A percentile compares a stretch with the other conserved stretches of the same genome.
Evolutionary conservation across 2,329 filamentous ascomycete genomes (phyloP).

Genomic region (Fusarium chuoi): DNA sequence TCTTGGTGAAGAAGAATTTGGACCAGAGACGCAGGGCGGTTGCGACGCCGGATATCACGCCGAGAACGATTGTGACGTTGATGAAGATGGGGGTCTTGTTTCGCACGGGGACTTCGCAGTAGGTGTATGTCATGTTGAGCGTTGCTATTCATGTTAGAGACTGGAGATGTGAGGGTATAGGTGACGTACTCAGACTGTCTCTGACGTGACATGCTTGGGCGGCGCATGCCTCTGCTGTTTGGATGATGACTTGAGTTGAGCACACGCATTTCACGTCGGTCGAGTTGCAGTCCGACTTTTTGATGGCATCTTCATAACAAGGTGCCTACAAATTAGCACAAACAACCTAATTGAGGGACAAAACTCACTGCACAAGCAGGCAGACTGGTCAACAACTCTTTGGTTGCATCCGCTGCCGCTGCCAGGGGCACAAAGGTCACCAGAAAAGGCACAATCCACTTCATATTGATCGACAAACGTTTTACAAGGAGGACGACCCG

Average conservation of each 20-base stretch:
- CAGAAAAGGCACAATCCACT: slow-evolving; percentile 38
- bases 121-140: slow-evolving; percentile 26
- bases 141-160: background rate
- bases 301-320: slow-evolving; percentile 12
- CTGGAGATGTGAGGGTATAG: accelerated
- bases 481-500: slow-evolving; percentile 10
- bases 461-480: slow-evolving; percentile 35
- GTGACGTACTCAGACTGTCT: slow-evolving; percentile 11
- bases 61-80: slow-evolving; percentile 31
- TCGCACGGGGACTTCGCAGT: slow-evolving; percentile 20
- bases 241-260: slow-evolving; percentile 24
- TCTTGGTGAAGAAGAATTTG: slow-evolving; percentile 40
- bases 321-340: slow-evolving; percentile 23
- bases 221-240: slow-evolving; percentile 25
- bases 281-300: slow-evolving; percentile 20
- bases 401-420: slow-evolving; percentile 18
- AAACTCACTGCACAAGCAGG: slow-evolving; percentile 36
- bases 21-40: slow-evolving; percentile 49
- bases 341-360: accelerated
- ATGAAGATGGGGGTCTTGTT: slow-evolving; percentile 28
- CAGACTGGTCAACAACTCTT: slow-evolving; percentile 26
- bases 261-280: slow-evolving; percentile 41
- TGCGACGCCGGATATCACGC: slow-evolving; percentile 49
- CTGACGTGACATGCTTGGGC: background rate
- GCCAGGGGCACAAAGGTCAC: slow-evolving; percentile 30